Conservation (phyloP, 1,284 basidiomycete genomes). For the Puccinia novopanici region DNA sequence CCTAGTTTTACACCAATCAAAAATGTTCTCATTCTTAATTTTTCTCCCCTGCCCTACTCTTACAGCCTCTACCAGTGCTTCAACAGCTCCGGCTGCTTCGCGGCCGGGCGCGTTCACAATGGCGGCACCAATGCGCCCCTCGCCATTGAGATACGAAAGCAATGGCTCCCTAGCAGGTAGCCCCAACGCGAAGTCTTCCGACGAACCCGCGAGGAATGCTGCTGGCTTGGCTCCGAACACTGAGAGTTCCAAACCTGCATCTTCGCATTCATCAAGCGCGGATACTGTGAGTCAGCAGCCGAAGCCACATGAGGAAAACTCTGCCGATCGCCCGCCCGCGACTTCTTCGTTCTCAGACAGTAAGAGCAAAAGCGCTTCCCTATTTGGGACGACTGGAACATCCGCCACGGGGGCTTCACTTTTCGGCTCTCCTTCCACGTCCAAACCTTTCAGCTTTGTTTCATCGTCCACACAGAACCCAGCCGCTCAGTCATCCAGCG, state of each 20-base stretch:
- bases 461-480: neutral
- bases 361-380: neutral
- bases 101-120: conserved; percentile 27
- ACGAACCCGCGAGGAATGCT: neutral
- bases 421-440: conserved; percentile 8
- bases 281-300: neutral
- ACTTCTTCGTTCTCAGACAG: neutral
- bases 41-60: neutral
- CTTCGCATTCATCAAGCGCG: neutral
- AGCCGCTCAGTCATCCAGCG: conserved; percentile 2
- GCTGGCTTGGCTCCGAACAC: neutral
- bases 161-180: neutral
- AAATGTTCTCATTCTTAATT: neutral
- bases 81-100: neutral
- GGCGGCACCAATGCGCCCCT: conserved; percentile 21
- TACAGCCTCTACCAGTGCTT: neutral
- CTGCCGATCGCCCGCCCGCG: neutral
- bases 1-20: neutral
- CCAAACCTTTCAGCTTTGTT: too few species aligned
- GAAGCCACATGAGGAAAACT: neutral
- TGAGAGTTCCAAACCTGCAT: conserved; percentile 9
- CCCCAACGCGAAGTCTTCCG: neutral
- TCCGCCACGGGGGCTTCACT: neutral
- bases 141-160: conserved; percentile 35
- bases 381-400: neutral